Conservation (phyloP, 805 yeast species). For the Brettanomyces custersianus region DNA sequence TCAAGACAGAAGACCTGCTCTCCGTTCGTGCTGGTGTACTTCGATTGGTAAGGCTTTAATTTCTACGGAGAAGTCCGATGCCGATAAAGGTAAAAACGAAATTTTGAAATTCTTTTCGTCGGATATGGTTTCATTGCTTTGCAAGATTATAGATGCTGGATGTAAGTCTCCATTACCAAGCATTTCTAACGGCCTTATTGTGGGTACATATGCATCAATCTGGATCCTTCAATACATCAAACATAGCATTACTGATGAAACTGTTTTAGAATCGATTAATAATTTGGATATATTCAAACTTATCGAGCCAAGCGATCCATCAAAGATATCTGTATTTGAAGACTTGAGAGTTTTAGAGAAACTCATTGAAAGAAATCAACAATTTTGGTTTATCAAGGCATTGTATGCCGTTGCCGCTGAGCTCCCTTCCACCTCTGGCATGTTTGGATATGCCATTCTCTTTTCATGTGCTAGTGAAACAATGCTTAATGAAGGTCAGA, state of each 20-base stretch:
- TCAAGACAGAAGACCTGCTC: constrained; percentile 49
- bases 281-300: constrained; percentile 18
- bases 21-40: constrained; percentile 62
- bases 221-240: constrained; percentile 14
- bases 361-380: constrained; percentile 35
- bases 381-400: constrained; percentile 43
- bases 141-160: constrained; percentile 30
- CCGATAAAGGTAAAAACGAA: background rate
- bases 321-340: constrained; percentile 32
- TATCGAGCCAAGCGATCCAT: too few species aligned
- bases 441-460: constrained; percentile 42
- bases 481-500: constrained; percentile 27
- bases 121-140: constrained; percentile 8
- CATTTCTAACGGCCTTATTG: constrained; percentile 40
- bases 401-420: constrained; percentile 25
- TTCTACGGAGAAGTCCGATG: background rate
- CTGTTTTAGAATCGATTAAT: constrained; percentile 10
- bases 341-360: constrained; percentile 44
- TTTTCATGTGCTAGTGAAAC: constrained; percentile 34
- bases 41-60: constrained; percentile 33
- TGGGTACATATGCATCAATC: constrained; percentile 45
- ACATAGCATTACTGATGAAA: constrained; percentile 5
- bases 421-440: constrained; percentile 7
- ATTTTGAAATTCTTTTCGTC: constrained; percentile 4
- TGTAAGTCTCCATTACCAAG: constrained; percentile 44